A percentile compares a stretch with the other conserved stretches of the same genome.
Evolutionary conservation across 805 yeast genomes (phyloP).

Genomic region (Ogataea nakhonphanomensis): DNA sequence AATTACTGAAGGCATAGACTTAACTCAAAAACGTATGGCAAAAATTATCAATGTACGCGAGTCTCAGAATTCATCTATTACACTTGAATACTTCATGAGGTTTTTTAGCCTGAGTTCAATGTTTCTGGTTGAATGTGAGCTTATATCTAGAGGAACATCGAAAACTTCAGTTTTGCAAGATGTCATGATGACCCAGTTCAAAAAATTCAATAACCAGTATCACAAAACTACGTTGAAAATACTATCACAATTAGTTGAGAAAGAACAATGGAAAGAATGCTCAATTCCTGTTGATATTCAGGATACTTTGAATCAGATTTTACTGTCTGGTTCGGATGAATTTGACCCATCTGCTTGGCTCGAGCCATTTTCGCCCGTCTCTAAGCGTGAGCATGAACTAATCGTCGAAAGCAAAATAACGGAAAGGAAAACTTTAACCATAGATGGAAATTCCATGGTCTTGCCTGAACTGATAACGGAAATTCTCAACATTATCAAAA

Average conservation of each 20-base stretch:
- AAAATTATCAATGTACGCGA: conserved; percentile 75
- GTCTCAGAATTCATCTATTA: conserved; percentile 58
- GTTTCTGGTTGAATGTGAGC: conserved; percentile 80
- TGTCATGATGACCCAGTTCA: conserved; percentile 62
- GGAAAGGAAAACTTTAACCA: conserved; percentile 34
- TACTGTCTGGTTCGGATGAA: conserved; percentile 38
- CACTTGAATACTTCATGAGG: conserved; percentile 60
- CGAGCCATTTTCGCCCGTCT: conserved; percentile 29
- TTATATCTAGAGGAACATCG: conserved; percentile 62
- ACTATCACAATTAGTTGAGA: conserved; percentile 50
- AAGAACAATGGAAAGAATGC: conserved; percentile 78
- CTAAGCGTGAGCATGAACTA: neutral
- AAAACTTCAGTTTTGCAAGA: conserved; percentile 60
- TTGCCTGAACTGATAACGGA: conserved; percentile 49
- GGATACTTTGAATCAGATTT: conserved; percentile 45
- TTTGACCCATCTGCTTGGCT: conserved; percentile 50
- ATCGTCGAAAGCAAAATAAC: neutral
- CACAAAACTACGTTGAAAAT: conserved; percentile 49
- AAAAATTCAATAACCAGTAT: conserved; percentile 51
- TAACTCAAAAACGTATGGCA: conserved; percentile 72
- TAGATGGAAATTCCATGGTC: conserved; percentile 55
- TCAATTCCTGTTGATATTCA: conserved; percentile 51
- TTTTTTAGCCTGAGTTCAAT: conserved; percentile 63
- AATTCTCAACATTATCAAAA: conserved; percentile 41
- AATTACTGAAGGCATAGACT: conserved; percentile 63